A percentile compares a stretch with the other conserved stretches of the same genome.
Conservation (phyloP, 2,329 filamentous ascomycete genomes). For the Cladosporium sp. region DNA sequence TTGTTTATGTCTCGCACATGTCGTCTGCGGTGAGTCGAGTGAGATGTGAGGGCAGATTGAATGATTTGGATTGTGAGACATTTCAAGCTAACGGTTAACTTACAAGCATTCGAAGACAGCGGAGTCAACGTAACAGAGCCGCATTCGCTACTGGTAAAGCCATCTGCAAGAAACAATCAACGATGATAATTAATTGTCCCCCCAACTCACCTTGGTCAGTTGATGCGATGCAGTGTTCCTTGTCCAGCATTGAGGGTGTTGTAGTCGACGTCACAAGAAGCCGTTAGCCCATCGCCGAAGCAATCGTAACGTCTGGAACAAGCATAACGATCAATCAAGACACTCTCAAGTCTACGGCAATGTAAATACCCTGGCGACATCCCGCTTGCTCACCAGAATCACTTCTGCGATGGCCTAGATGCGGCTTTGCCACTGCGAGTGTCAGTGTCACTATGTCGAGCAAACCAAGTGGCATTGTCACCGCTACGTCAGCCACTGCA, state of each 20-base stretch:
- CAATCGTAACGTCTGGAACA: neutral
- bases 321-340: neutral
- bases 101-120: neutral
- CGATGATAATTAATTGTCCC: too few relatives aligned
- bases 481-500: neutral
- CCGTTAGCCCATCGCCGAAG: constrained; percentile 9
- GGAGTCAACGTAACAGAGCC: neutral
- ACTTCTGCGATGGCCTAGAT: neutral
- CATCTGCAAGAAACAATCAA: neutral
- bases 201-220: neutral
- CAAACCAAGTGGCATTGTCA: neutral
- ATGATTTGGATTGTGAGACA: constrained; percentile 7
- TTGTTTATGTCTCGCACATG: constrained; percentile 7
- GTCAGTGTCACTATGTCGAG: too few relatives aligned
- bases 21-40: neutral
- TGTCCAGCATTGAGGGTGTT: neutral
- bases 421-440: neutral
- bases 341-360: neutral
- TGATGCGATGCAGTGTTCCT: neutral
- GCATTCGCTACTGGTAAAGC: neutral
- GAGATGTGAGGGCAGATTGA: neutral
- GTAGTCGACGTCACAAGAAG: neutral
- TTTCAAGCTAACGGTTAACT: constrained; percentile 4
- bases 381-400: neutral
- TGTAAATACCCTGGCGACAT: constrained; percentile 2